Conservation (phyloP, 768 basidiomycete genomes). For the Boletus reticuloceps region DNA sequence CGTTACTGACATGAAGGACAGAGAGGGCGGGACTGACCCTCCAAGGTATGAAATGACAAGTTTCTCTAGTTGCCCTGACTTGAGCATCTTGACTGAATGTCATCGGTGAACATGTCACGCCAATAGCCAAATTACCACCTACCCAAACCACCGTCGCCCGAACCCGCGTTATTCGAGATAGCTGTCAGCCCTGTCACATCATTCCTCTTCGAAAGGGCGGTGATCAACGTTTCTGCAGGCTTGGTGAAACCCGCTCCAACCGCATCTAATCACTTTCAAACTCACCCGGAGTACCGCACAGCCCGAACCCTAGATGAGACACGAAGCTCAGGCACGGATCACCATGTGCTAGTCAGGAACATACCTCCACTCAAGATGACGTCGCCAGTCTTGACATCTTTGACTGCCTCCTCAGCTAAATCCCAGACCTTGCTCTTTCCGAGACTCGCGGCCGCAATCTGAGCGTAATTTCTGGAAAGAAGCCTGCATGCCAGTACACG, state of each 20-base stretch:
- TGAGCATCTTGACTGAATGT: slow-evolving; percentile 62
- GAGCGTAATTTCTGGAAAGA: slow-evolving; percentile 2
- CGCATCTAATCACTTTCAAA: background rate
- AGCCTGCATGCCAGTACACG: slow-evolving; percentile 2
- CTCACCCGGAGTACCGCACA: slow-evolving; percentile 80
- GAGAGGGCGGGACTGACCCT: slow-evolving; percentile 42
- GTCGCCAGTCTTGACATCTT: slow-evolving; percentile 78
- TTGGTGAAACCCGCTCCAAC: background rate
- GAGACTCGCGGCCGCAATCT: slow-evolving; percentile 3
- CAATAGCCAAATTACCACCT: background rate
- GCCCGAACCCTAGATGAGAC: slow-evolving; percentile 67
- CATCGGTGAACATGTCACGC: background rate
- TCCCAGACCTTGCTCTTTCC: slow-evolving; percentile 62
- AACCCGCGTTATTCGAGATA: slow-evolving; percentile 84
- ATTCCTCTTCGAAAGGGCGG: slow-evolving; percentile 66
- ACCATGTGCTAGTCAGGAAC: slow-evolving; percentile 30
- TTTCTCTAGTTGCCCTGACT: slow-evolving; percentile 71
- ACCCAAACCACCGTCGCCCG: slow-evolving; percentile 69
- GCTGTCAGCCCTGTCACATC: slow-evolving; percentile 71
- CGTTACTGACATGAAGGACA: background rate
- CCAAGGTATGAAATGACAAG: slow-evolving; percentile 88
- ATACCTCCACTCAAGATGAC: slow-evolving; percentile 76
- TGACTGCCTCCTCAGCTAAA: slow-evolving; percentile 76
- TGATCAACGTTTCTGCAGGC: slow-evolving; percentile 68
- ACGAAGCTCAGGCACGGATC: background rate